Evolutionary conservation across 2,329 filamentous ascomycete genomes (phyloP), one percentile per base, ranked within the genome.

Genomic region (Talaromyces albobiverticillius): DNA sequence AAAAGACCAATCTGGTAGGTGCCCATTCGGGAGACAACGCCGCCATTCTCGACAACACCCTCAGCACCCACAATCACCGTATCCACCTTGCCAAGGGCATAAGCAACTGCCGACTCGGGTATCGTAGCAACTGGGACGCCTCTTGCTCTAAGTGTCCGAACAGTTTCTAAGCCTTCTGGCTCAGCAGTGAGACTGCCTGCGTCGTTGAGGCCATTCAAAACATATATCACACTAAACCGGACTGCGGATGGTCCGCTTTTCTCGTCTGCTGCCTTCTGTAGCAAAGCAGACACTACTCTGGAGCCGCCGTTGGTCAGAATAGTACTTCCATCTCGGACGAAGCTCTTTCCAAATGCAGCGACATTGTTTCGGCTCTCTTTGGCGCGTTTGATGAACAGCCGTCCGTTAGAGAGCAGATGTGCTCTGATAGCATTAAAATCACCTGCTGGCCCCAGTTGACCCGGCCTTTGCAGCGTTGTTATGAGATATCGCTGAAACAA

Each of bases 401-500:
- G 84, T 14, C 89, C 89, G 73, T 96, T 96, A 58, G 85, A 84
- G 50, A 97, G 79, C 25, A 97, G 80, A 74, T 96, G 90, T 65
- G 86, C 84, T 59, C 89, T 82, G 53, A 95, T 88, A 48, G 87
- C 84, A 59, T 92, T 88, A 71, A 97, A 97, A 67, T 88, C 86
- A n/a, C 79, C 80, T 9, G 74, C 73, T 2, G 79, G 76, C 20
- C 78, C 78, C 6, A 78, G 67, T 60, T 77, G 61, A 23, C 80
- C 63, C 14, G 82, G 77, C 57, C 79, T 72, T 68, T 85, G 81
- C 62, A 87, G 71, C 18, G 82, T 90, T 54, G 86, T 85, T 65
- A 96, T 87, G 62, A 99, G 84, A 74, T 95, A 97, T 69, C 93
- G 88, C 70, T 94, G 89, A 79, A 99, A 97, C 56, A 97, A 84